Evolutionary conservation across 2,329 filamentous ascomycete genomes (phyloP).

Genomic region (Pseudogymnoascus pannorum): DNA sequence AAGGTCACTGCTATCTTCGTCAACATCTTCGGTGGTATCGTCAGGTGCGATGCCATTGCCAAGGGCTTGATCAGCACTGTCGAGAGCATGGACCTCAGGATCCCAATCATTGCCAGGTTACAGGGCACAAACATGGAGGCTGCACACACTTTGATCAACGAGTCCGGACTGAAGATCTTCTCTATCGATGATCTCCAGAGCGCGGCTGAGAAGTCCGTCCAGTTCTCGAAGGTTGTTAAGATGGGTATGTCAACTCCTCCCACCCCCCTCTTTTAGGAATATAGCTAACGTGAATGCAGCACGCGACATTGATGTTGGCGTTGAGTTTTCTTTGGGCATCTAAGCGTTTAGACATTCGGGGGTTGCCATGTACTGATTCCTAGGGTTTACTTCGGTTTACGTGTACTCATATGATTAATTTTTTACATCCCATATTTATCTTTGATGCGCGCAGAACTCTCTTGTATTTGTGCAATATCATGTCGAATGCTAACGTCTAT

Average conservation of each 20-base stretch:
- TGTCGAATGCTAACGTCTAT: neutral
- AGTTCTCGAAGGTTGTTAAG: conserved; percentile 99
- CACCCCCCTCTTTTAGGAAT: conserved; percentile 3
- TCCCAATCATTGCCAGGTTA: conserved; percentile 92
- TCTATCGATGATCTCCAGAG: conserved; percentile 96
- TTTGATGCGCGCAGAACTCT: neutral
- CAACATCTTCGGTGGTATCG: conserved; percentile 99
- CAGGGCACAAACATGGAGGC: conserved; percentile 98
- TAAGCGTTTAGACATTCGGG: conserved; percentile 33
- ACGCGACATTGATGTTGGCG: conserved; percentile 92
- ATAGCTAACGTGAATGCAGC: conserved; percentile 43
- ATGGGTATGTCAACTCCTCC: conserved; percentile 58
- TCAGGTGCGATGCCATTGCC: conserved; percentile 94
- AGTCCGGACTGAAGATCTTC: conserved; percentile 99
- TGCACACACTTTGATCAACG: conserved; percentile 88
- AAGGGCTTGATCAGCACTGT: conserved; percentile 94
- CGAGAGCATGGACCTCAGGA: conserved; percentile 88
- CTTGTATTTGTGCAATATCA: neutral
- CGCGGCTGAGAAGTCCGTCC: conserved; percentile 95
- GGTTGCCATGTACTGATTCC: conserved; percentile 9
- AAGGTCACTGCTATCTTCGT: conserved; percentile 99
- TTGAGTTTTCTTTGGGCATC: conserved; percentile 92
- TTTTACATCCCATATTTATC: neutral
- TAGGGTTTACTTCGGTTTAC: conserved; percentile 7
- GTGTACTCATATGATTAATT: conserved; percentile 8